phyloP scores from a whole-genome alignment of 306 rosid species.

The Ammopiptanthus mongolicus region DNA sequence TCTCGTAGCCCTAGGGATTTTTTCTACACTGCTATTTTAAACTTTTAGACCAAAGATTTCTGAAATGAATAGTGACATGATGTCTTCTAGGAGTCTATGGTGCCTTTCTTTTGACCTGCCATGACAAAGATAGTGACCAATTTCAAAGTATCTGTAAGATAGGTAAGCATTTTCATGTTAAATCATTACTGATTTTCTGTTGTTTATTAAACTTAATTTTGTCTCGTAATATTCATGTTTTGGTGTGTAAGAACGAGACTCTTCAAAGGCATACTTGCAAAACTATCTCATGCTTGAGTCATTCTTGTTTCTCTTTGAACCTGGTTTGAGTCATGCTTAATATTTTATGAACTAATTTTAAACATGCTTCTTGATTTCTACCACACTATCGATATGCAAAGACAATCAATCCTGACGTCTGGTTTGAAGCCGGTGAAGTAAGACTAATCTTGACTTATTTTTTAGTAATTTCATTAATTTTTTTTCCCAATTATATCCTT shows the following conservation, averaged over 20 bases:
- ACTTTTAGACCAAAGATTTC: neutral
- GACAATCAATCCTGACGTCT: too few relatives aligned
- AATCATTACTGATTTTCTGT: constrained; percentile 4
- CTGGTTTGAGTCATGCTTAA: neutral
- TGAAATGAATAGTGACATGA: constrained; percentile 13
- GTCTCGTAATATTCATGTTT: too few relatives aligned
- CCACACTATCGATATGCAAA: constrained; percentile 53
- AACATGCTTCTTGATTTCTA: constrained; percentile 37
- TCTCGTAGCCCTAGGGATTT: neutral
- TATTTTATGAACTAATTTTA: constrained; percentile 16
- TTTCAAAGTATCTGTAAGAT: constrained; percentile 93
- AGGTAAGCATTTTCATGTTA: constrained; percentile 45
- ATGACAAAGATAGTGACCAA: constrained; percentile 70
- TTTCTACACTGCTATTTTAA: constrained; percentile 12
- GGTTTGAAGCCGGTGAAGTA: too few relatives aligned
- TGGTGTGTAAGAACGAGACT: too few relatives aligned
- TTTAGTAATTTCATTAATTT: neutral
- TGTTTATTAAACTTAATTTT: too few relatives aligned
- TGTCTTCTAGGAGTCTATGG: constrained; percentile 78
- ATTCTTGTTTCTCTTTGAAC: constrained; percentile 9
- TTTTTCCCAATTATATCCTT: too few relatives aligned
- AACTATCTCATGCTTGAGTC: too few relatives aligned
- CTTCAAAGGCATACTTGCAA: too few relatives aligned
- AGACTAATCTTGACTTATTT: too few relatives aligned
- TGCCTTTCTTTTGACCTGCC: constrained; percentile 86